Percentiles rank a stretch among this genome's conserved stretches.
phyloP scores from a whole-genome alignment of 2,329 filamentous ascomycete species.

The Trichothecium roseum region DNA sequence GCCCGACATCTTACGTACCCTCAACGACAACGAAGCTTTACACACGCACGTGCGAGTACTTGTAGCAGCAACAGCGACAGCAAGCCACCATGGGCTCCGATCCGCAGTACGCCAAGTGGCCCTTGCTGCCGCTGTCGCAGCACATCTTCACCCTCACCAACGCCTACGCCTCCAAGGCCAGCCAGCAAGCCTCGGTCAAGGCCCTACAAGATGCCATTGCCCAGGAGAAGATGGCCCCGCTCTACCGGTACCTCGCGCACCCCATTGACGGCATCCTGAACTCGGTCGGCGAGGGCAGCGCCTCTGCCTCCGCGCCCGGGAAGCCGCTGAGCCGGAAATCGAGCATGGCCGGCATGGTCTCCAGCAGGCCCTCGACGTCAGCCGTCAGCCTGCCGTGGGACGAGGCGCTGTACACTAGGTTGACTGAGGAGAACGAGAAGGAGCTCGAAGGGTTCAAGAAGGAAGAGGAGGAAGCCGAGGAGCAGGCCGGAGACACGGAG shows the following conservation, averaged over 20 bases:
- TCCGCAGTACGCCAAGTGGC: constrained; percentile 78
- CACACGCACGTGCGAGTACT: too few relatives aligned
- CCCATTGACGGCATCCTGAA: constrained; percentile 77
- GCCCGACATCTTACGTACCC: too few relatives aligned
- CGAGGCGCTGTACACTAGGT: constrained; percentile 69
- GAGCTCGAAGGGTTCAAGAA: constrained; percentile 70
- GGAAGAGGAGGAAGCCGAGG: constrained; percentile 85
- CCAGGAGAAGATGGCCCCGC: constrained; percentile 77
- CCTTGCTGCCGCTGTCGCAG: constrained; percentile 70
- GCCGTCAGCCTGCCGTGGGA: constrained; percentile 78
- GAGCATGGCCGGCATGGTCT: constrained; percentile 65
- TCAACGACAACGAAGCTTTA: too few relatives aligned
- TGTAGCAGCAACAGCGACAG: constrained; percentile 1
- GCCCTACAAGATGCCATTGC: constrained; percentile 71
- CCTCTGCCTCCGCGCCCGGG: constrained; percentile 34
- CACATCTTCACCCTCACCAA: constrained; percentile 83
- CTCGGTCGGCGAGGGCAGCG: constrained; percentile 52
- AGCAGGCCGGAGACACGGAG: constrained; percentile 94
- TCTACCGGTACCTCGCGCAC: constrained; percentile 77
- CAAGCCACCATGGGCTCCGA: constrained; percentile 59
- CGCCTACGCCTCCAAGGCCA: constrained; percentile 53
- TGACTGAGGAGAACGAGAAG: constrained; percentile 67
- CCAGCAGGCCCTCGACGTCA: constrained; percentile 54
- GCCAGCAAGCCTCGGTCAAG: constrained; percentile 63
- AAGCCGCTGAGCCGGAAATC: constrained; percentile 58